A percentile compares a stretch with the other conserved stretches of the same genome.
Conservation (phyloP, 2,329 filamentous ascomycete genomes). For the Pyricularia sp. region DNA sequence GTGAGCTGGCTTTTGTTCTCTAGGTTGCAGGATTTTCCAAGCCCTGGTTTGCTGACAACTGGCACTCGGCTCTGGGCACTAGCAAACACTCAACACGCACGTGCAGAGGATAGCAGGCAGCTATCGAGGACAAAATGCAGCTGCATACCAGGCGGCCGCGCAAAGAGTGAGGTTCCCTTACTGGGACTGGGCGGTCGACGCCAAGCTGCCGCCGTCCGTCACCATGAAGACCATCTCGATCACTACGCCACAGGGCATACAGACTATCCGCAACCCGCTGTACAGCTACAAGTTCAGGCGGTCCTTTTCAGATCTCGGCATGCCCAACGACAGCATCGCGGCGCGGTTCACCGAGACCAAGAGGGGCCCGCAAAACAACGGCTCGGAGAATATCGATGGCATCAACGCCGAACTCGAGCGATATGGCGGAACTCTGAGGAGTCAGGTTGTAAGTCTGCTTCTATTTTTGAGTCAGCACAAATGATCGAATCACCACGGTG, state of each 20-base stretch:
- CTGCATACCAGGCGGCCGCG: slow-evolving; percentile 30
- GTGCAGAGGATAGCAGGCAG: slow-evolving; percentile 30
- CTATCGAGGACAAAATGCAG: slow-evolving; percentile 23
- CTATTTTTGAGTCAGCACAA: not conserved
- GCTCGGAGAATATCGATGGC: slow-evolving; percentile 20
- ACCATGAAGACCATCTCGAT: slow-evolving; percentile 15
- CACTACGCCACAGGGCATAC: slow-evolving; percentile 12
- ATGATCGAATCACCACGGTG: slow-evolving; percentile 15
- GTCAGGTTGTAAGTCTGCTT: slow-evolving; percentile 12
- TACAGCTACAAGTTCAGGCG: slow-evolving; percentile 34
- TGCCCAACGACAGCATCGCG: not conserved
- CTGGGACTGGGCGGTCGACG: slow-evolving; percentile 39
- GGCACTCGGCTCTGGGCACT: not conserved
- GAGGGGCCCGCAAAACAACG: slow-evolving; percentile 21
- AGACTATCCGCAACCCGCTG: slow-evolving; percentile 33
- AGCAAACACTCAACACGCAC: slow-evolving; percentile 38
- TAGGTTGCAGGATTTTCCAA: not conserved
- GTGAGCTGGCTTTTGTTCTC: slow-evolving; percentile 17
- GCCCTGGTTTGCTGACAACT: not conserved
- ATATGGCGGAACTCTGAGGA: slow-evolving; percentile 15
- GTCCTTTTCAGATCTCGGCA: slow-evolving; percentile 8
- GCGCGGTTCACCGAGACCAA: slow-evolving; percentile 22
- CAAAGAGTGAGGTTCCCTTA: slow-evolving; percentile 33
- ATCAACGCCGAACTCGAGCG: slow-evolving; percentile 11
- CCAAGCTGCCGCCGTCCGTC: slow-evolving; percentile 27